These are phyloP conservation scores for Scenedesmus sp. DNA, from an alignment of 163 green algal species.

Conservation along the genomic window DNA sequence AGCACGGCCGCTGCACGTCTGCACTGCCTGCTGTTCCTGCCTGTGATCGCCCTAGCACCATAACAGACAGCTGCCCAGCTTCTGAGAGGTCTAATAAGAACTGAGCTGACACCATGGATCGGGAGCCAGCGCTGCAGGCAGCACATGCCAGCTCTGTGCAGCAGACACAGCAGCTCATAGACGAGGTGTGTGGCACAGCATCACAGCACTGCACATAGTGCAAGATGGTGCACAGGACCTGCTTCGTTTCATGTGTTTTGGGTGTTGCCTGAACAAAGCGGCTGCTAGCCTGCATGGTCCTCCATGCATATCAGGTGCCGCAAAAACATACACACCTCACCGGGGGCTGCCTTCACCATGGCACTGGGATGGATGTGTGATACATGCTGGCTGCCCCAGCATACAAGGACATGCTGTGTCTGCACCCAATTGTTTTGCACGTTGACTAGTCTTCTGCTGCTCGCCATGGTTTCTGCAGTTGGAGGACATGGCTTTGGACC, in stretches of 20 bases:
- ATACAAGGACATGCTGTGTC: not conserved
- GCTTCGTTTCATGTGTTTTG: not conserved
- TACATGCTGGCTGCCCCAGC: not conserved
- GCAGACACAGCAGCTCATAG: slow-evolving; percentile 4
- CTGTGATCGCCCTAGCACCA: not conserved
- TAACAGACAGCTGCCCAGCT: not conserved
- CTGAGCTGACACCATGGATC: not conserved
- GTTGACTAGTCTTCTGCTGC: not conserved
- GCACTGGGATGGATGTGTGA: not conserved
- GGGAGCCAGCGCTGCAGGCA: not conserved
- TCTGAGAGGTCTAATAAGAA: not conserved
- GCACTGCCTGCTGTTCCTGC: not conserved
- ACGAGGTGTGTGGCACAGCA: not conserved
- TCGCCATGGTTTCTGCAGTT: not conserved
- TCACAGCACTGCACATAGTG: not conserved
- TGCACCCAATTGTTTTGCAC: not conserved
- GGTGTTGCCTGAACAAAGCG: not conserved
- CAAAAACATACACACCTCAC: no score
- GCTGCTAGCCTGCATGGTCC: not conserved
- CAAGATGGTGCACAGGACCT: not conserved
- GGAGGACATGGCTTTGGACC: slow-evolving; percentile 38
- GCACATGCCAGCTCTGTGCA: not conserved
- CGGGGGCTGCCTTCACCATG: not conserved
- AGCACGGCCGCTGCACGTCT: not conserved
- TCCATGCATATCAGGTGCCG: no score